Evolutionary conservation across 1,139 yeast genomes (phyloP).

Genomic region (Taiozyma sp.): DNA sequence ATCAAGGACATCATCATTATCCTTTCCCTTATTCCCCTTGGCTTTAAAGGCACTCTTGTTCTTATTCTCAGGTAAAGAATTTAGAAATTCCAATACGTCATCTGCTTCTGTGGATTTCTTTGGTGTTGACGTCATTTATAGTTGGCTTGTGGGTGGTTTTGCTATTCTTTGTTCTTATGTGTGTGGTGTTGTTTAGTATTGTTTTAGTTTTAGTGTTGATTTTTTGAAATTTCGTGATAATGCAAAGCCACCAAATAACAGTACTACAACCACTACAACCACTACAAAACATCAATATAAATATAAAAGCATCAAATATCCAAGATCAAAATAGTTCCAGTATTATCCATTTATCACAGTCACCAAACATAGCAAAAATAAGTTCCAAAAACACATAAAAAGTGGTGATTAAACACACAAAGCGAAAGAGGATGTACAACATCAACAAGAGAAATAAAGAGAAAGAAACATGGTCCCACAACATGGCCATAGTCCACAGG

Average conservation of each 20-base stretch:
- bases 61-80: slow-evolving; percentile 71
- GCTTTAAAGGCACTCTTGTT: slow-evolving; percentile 27
- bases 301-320: not conserved
- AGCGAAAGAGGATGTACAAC: not conserved
- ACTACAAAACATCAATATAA: not conserved
- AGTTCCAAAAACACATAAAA: not conserved
- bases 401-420: not conserved
- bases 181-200: not conserved
- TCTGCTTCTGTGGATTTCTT: slow-evolving; percentile 47
- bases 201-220: no score
- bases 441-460: not conserved
- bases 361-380: not conserved
- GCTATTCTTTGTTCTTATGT: not conserved
- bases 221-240: no score
- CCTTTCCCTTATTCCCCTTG: slow-evolving; percentile 29
- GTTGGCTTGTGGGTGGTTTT: not conserved
- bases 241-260: no score
- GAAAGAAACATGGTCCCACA: not conserved
- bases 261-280: no score
- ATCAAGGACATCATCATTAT: slow-evolving; percentile 74
- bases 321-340: not conserved
- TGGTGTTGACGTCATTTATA: slow-evolving; percentile 17
- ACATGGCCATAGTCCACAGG: no score
- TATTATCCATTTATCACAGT: not conserved
- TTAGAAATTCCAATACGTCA: slow-evolving; percentile 86